These are phyloP conservation scores for Pisolithus microcarpus DNA, from an alignment of 768 basidiomycete genomes.

Conservation along the genomic window DNA sequence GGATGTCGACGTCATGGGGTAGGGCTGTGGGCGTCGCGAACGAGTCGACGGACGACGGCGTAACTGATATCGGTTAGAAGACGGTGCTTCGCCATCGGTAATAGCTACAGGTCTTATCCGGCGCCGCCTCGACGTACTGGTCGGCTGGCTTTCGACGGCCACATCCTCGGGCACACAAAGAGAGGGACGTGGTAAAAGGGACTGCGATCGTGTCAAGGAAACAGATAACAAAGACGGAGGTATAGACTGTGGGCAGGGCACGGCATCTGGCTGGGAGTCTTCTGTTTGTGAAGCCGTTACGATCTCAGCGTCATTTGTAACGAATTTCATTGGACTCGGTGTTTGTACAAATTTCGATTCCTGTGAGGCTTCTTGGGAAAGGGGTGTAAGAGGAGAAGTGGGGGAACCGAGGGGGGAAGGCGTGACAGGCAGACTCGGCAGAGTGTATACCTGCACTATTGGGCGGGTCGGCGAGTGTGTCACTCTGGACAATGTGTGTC, in stretches of 20 bases:
- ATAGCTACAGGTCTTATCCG: not conserved
- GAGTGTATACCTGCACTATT: constrained; percentile 2
- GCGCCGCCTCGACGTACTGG: not conserved
- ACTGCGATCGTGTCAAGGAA: not conserved
- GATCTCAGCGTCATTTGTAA: constrained; percentile 24
- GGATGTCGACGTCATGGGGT: constrained; percentile 3
- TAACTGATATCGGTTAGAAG: constrained; percentile 23
- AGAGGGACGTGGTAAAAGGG: not conserved
- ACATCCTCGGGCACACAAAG: constrained; percentile 4
- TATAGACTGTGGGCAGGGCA: not conserved
- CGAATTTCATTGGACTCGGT: constrained; percentile 31
- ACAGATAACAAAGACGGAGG: not conserved
- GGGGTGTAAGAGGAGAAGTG: constrained; percentile 25
- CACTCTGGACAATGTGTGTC: constrained; percentile 10
- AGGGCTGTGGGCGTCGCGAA: constrained; percentile 15
- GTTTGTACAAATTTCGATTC: constrained; percentile 43
- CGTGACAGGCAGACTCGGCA: constrained; percentile 3
- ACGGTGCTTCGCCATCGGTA: not conserved
- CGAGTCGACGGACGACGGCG: constrained; percentile 18
- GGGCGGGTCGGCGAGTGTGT: constrained; percentile 10
- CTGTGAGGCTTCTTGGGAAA: constrained; percentile 31
- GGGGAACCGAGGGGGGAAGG: constrained; percentile 15
- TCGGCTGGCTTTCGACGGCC: not conserved
- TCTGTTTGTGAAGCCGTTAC: constrained; percentile 34
- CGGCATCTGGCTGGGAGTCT: not conserved